Base-by-base conservation (phyloP, 352 stramenopile genomes). In the Globisporangium orthogonon region DNA sequence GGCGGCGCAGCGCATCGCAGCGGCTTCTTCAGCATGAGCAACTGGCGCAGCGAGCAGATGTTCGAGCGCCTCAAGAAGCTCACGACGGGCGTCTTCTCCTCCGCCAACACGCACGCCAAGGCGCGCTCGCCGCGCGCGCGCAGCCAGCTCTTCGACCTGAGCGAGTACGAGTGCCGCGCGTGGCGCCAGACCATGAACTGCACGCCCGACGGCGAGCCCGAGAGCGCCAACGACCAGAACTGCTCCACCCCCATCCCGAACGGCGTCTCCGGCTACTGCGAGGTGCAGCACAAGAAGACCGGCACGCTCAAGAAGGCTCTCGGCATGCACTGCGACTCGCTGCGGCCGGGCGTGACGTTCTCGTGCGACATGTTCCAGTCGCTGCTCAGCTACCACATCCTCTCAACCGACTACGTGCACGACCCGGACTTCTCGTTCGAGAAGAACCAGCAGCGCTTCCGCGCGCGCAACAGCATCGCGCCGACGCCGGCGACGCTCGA, bases 1-100 rank as follows among this genome's bases (percentile, higher is more conserved):
- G 3, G 7, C 4, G n/a, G 15, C 1, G n/a, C 15, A 0, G 62
- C 59, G 50, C 62, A 68, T 18, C 56, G 57, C 18, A 69, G 54
- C 11, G 46, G 58, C 41, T 69, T 83, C 33, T 83, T 83, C 50
- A 54, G 53, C 30, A 35, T 59, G 6, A 46, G 54, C 44, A 51
- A 56, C 50, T 79, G 70, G 70, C 66, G 67, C 52, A 60, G 70
- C 53, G 67, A 58, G 33, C 73, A 76, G 41, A 66, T 83, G 60
- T 60, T 83, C 33, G 50, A 65, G 11, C 73, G 73, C 43, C 68
- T 79, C n/a, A 67, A 78, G 66, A 51, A 52, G 50, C 58, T 58
- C 51, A 53, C 50, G 2, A 53, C 48, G 15, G 18, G 33, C 18
- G 44, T 60, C n/a, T 56, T 62, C 37, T 50, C 56, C 13, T 14